Percentiles rank a stretch among this genome's conserved stretches.
Evolutionary conservation across 352 stramenopile genomes (phyloP).

Genomic region (Peronospora farinosa): DNA sequence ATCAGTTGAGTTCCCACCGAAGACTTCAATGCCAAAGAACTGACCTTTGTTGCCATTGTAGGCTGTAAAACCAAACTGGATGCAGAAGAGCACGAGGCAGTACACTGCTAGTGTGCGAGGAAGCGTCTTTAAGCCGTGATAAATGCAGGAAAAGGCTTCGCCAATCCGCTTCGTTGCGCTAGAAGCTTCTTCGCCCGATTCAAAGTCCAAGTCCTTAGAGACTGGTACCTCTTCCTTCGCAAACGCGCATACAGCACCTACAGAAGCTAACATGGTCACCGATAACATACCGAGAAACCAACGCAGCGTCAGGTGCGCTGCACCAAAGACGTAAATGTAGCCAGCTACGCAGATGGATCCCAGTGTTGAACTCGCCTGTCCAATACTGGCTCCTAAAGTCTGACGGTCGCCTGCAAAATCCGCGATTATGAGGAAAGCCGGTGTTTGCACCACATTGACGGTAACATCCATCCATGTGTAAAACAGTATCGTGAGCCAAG

Average conservation of each 20-base stretch:
- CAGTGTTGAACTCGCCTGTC: slow-evolving; percentile 53
- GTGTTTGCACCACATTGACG: slow-evolving; percentile 72
- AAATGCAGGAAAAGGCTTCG: slow-evolving; percentile 42
- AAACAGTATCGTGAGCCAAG: slow-evolving; percentile 57
- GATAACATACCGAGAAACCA: slow-evolving; percentile 73
- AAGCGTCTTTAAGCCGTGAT: slow-evolving; percentile 38
- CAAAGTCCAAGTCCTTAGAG: slow-evolving; percentile 25
- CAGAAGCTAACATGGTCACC: slow-evolving; percentile 50
- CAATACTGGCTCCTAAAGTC: slow-evolving; percentile 54
- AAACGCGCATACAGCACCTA: slow-evolving; percentile 48
- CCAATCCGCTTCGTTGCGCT: slow-evolving; percentile 24
- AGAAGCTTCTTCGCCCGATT: slow-evolving; percentile 9
- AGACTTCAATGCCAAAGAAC: slow-evolving; percentile 58
- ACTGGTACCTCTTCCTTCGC: slow-evolving; percentile 35
- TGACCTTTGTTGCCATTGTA: slow-evolving; percentile 66
- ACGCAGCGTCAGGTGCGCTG: slow-evolving; percentile 53
- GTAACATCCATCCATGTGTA: slow-evolving; percentile 84
- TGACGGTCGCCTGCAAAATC: slow-evolving; percentile 72
- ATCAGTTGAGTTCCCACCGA: slow-evolving; percentile 35
- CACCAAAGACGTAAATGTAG: slow-evolving; percentile 70
- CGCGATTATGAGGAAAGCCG: slow-evolving; percentile 59
- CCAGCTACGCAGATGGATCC: slow-evolving; percentile 57
- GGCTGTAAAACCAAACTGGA: slow-evolving; percentile 53
- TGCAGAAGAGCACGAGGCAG: slow-evolving; percentile 45
- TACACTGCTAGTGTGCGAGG: slow-evolving; percentile 38